phyloP scores from a whole-genome alignment of 192 early-diverging fungal species.

The Podila epicladia region DNA sequence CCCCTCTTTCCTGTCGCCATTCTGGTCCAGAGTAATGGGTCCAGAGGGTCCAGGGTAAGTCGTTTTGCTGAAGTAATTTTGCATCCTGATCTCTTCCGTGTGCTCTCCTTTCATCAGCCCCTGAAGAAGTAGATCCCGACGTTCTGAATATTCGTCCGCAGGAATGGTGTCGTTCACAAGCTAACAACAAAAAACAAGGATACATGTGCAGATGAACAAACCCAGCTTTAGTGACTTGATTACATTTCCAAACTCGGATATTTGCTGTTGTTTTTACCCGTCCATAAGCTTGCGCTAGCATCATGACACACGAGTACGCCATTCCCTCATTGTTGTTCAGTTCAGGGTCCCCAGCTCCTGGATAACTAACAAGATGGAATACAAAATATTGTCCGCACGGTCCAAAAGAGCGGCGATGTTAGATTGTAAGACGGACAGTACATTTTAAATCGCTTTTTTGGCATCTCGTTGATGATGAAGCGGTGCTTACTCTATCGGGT shows the following conservation, averaged over 20 bases:
- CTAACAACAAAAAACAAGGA: neutral
- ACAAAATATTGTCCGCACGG: neutral
- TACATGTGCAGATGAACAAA: neutral
- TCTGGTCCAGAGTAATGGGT: conserved; percentile 13
- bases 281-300: conserved; percentile 54
- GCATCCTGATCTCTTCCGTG: neutral
- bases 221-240: no score
- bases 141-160: neutral
- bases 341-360: conserved; percentile 40
- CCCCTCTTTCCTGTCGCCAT: conserved; percentile 25
- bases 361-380: conserved; percentile 33
- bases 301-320: conserved; percentile 61
- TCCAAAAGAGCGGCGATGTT: neutral
- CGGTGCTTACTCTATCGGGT: conserved; percentile 45
- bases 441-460: no score
- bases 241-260: no score
- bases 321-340: conserved; percentile 54
- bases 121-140: neutral
- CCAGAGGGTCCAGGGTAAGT: conserved; percentile 21
- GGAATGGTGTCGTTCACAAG: conserved; percentile 4
- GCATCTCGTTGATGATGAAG: neutral
- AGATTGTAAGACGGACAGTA: no score
- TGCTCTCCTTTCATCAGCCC: conserved; percentile 7
- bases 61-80: neutral
- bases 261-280: neutral